phyloP scores from a whole-genome alignment of 306 rosid genomes.

The Fragaria vesca region DNA sequence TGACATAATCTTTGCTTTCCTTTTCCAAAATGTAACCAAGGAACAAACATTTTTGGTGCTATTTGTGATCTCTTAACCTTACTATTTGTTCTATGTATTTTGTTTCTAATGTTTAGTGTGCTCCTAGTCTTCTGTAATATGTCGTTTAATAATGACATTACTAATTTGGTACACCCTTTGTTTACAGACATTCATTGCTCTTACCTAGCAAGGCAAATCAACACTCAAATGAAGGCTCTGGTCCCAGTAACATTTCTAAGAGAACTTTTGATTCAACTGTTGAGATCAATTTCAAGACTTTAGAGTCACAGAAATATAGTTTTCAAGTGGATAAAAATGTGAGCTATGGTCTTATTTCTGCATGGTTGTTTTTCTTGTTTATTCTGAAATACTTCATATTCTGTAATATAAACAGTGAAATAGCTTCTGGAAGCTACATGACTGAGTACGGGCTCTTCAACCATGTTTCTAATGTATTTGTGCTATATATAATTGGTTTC shows the following conservation, averaged over 20 bases:
- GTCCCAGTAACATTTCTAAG: slow-evolving; percentile 41
- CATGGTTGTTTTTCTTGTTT: background rate
- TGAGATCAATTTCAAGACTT: slow-evolving; percentile 82
- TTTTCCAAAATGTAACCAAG: background rate
- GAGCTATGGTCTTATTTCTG: slow-evolving; percentile 11
- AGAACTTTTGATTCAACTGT: slow-evolving; percentile 49
- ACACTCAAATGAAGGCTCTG: slow-evolving; percentile 58
- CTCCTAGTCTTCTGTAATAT: background rate
- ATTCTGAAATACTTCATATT: background rate
- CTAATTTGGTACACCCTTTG: slow-evolving; percentile 23
- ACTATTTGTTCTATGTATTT: background rate
- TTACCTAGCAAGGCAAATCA: slow-evolving; percentile 65
- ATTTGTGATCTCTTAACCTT: background rate
- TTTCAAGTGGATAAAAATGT: slow-evolving; percentile 82
- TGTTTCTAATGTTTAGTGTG: background rate
- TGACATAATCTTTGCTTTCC: background rate
- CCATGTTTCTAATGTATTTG: background rate
- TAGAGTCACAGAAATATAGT: slow-evolving; percentile 68
- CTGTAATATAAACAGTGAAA: background rate
- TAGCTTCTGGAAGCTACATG: background rate
- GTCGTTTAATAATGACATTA: background rate
- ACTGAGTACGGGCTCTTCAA: background rate
- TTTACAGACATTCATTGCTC: slow-evolving; percentile 25
- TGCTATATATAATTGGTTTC: slow-evolving; percentile 25
- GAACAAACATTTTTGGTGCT: background rate